These are phyloP conservation scores for Chlamydomonas asymmetrica DNA, from an alignment of 139 green algal species.

Conservation along the genomic window DNA sequence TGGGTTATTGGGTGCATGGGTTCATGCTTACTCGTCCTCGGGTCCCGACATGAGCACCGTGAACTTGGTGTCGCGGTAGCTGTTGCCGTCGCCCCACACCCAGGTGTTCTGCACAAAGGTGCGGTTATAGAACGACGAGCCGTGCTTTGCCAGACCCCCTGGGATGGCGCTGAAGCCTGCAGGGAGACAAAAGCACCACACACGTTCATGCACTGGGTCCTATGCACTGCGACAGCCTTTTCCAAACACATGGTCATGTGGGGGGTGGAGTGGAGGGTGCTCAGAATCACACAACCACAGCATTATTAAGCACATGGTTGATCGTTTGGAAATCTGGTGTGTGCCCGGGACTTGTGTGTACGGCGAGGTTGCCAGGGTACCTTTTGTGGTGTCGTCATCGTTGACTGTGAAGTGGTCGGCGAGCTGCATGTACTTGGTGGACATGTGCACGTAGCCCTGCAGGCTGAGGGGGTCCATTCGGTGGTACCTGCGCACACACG, in stretches of 20 bases:
- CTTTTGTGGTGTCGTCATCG: neutral
- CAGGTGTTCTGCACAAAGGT: constrained; percentile 7
- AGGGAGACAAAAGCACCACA: too few relatives aligned
- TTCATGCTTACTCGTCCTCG: neutral
- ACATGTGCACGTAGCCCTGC: constrained; percentile 9
- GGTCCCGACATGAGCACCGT: constrained; percentile 8
- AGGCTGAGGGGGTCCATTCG: constrained; percentile 26
- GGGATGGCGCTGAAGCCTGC: neutral
- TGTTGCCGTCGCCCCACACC: constrained; percentile 32
- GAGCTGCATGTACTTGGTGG: constrained; percentile 14
- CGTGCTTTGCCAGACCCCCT: neutral
- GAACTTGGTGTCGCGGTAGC: constrained; percentile 29
- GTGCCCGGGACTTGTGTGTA: too few relatives aligned
- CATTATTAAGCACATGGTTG: too few relatives aligned
- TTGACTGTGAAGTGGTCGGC: constrained; percentile 30
- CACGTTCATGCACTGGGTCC: too few relatives aligned
- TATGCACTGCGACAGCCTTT: too few relatives aligned
- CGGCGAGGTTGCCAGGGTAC: too few relatives aligned
- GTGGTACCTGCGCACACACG: too few relatives aligned
- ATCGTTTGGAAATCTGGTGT: too few relatives aligned
- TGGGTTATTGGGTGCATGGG: too few relatives aligned
- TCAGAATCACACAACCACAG: too few relatives aligned
- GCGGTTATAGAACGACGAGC: constrained; percentile 31
- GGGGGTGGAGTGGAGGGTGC: too few relatives aligned
- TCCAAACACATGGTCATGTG: too few relatives aligned